Evolutionary conservation across 768 basidiomycete species (phyloP), one percentile per base, ranked within the genome.

Genomic region (Boletus vinaceobasis): DNA sequence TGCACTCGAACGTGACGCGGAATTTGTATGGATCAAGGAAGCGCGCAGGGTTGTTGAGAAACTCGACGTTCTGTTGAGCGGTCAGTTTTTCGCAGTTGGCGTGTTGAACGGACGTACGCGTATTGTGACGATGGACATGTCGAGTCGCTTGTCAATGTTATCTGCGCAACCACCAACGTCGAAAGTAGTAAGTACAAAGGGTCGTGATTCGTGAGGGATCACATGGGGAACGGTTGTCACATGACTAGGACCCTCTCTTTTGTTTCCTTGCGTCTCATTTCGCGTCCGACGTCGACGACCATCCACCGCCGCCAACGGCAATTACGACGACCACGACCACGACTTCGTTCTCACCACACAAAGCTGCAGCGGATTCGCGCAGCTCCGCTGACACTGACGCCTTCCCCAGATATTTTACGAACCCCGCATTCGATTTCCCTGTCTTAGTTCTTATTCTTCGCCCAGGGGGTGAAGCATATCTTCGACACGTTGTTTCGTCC

Each of bases 1-100:
- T 93, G 70, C 94, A 98, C 70, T 98, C 97, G 62, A 99, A 99
- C 2, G 93, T 96, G 66, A 98, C 94, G 60, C 90, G 86, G 71
- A 98, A 97, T 61, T 83, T 81, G 73, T 98, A 98, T 29, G 85
- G 78, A 66, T 98, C 94, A 11, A 87, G 83, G 73, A 98, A 98
- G 61, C 85, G 83, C 17, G 93, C 92, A 7, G 93, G 93, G 73
- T 95, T 95, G 76, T 93, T 94, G 67, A 96, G 78, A 61, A 94
- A 93, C 70, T 91, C 87, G 60, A 90, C 88, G 70, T 91, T 87
- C 88, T 90, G 7, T 17, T n/a, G 19, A 44, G 31, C 3, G 4
- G n/a, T 55, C 13, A 59, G 62, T 9, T 10, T 2, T 36, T 21
- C 10, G 14, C 3, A 2, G 32, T 11, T 5, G n/a, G 39, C 9